Evolutionary conservation across 345 rosid genomes (phyloP), one percentile per base, ranked within the genome.

Genomic region (Clarkia xantiana): DNA sequence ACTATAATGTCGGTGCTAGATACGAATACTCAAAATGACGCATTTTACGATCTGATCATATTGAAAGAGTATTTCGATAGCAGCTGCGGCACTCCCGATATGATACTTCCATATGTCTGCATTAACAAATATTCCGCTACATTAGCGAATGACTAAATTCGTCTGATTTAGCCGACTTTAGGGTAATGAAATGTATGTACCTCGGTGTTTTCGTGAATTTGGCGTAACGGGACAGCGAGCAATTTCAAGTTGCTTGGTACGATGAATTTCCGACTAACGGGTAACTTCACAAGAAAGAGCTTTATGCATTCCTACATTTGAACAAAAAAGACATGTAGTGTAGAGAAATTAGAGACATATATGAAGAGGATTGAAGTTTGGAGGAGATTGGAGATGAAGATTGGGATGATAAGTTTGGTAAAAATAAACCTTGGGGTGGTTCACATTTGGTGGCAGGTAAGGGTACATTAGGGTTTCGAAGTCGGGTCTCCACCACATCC

Each of bases 401-500:
- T 43, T 14, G 11, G 44, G 14, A 10, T 13, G 44, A 13, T 11
- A 14, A 41, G 44, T 13, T 4, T 41, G n/a, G 14, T 14, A 43
- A 43, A 14, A 43, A 43, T 14, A 13, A 58, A 85, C 97, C 94
- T 85, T 86, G 1, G 97, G 94, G 34, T 44, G 51, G 61, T 74
- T 76, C 18, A 67, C 59, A 53, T 65, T 67, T n/a, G 82, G 86
- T 2, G 91, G 79, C 65, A 76, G 60, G 70, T 74, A 72, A 2
- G 94, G 95, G 64, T 63, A 74, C 56, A 65, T 40, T 59, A 71
- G 39, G 9, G 81, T 65, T 68, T 86, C 94, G 51, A 86, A 86
- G 59, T 81, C 86, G 18, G 85, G 67, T 67, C 78, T 76, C 97
- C 97, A 81, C 94, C 94, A 86, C 77, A 68, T 77, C 5, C 94